Conservation (phyloP, 2,329 filamentous ascomycete genomes). For the Cladophialophora psammophila region DNA sequence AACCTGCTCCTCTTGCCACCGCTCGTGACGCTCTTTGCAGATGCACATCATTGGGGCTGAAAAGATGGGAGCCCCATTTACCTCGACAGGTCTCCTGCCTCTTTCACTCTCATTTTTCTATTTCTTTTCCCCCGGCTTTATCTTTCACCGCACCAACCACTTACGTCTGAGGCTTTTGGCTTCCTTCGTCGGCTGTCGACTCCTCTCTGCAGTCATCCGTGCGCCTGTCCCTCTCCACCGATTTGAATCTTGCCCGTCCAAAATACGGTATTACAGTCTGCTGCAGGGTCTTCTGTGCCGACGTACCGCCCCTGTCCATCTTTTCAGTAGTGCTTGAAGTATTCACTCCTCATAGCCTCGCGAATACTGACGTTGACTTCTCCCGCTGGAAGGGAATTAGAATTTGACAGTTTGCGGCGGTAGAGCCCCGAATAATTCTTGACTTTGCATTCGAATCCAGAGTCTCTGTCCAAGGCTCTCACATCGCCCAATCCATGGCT, state of each 20-base stretch:
- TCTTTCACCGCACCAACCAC: background rate
- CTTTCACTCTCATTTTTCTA: background rate
- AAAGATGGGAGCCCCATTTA: background rate
- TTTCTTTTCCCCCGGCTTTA: background rate
- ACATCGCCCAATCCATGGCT: background rate
- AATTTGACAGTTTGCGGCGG: conserved; percentile 18
- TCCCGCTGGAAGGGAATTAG: background rate
- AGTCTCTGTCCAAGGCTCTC: background rate
- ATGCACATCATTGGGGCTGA: background rate
- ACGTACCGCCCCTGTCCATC: conserved; percentile 35
- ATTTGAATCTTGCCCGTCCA: conserved; percentile 28
- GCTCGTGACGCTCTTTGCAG: background rate
- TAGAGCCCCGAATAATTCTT: conserved; percentile 12
- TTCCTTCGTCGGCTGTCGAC: background rate
- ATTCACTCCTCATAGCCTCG: conserved; percentile 33
- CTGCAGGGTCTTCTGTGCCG: conserved; percentile 35
- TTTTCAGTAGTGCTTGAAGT: conserved; percentile 39
- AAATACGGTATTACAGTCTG: conserved; percentile 33
- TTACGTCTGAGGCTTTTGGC: background rate
- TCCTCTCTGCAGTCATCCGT: background rate
- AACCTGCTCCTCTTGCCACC: background rate
- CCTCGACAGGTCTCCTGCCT: background rate
- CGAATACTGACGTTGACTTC: conserved; percentile 32
- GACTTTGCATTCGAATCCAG: background rate
- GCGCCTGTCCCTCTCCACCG: conserved; percentile 9